Percentiles rank a stretch among this genome's conserved stretches.
Evolutionary conservation across 768 basidiomycete genomes (phyloP).

Genomic region (Wakefieldia striispora): DNA sequence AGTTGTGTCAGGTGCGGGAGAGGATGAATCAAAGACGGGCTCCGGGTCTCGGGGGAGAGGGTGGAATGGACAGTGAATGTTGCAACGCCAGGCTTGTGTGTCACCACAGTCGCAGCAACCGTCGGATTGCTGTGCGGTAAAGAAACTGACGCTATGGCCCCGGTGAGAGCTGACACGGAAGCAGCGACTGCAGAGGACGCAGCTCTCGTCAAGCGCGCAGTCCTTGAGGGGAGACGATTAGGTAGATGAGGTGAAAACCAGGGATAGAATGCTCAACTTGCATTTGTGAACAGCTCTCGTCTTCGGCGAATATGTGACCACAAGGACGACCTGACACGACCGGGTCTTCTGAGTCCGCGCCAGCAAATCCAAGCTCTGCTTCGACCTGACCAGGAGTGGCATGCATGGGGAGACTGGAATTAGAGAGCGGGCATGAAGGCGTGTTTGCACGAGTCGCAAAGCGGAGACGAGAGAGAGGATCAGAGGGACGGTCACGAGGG

Average conservation of each 20-base stretch:
- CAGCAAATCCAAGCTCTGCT: constrained; percentile 50
- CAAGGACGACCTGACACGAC: constrained; percentile 72
- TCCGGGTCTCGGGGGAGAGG: constrained; percentile 44
- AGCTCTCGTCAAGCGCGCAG: constrained; percentile 20
- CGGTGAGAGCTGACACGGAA: too few relatives aligned
- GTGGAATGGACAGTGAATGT: constrained; percentile 72
- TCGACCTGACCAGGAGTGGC: constrained; percentile 71
- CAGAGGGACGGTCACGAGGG: constrained; percentile 52
- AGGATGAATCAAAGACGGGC: constrained; percentile 6
- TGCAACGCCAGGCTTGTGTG: constrained; percentile 75
- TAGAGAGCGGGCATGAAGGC: constrained; percentile 66
- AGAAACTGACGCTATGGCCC: too few relatives aligned
- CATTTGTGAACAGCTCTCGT: constrained; percentile 90
- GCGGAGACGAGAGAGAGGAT: constrained; percentile 69
- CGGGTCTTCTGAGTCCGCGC: constrained; percentile 58
- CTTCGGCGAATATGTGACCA: constrained; percentile 84
- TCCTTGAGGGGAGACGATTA: too few relatives aligned
- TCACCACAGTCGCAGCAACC: constrained; percentile 97
- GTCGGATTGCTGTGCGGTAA: constrained; percentile 33
- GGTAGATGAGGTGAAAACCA: background rate
- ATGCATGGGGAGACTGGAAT: constrained; percentile 59
- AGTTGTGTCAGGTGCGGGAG: constrained; percentile 33
- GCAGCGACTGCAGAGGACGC: too few relatives aligned
- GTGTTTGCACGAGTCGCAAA: constrained; percentile 75
- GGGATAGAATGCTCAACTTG: constrained; percentile 60